Base-by-base conservation (phyloP, 257 asterid species). In the Nicotiana otophora region DNA sequence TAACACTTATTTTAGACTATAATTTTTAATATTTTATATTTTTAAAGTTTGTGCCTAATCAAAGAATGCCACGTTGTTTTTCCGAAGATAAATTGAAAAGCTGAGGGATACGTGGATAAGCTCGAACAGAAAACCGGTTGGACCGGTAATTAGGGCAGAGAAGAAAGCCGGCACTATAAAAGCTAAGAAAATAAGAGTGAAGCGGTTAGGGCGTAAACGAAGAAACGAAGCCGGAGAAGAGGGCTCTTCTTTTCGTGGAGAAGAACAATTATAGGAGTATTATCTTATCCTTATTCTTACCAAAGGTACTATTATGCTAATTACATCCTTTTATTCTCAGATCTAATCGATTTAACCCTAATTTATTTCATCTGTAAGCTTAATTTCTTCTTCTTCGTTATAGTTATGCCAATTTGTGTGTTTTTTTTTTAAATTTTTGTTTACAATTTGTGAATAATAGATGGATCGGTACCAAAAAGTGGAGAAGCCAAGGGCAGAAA, bases 401-500 rank as follows among this genome's bases (percentile, higher is more conserved):
- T 58, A 58, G 0, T 1, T 10, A 23, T 23, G 3, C 0, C 5
- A 39, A 10, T 68, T 69, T n/a, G 39, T 67, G 1, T 62, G 1
- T 62, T 23, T 33, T 19, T 10, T 0, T 0, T n/a, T 10, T 16
- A 23, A 26, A 28, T 2, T n/a, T 48, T 12, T 26, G 11, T 65
- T 65, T 14, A n/a, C 30, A 54, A n/a, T 80, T 42, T 48, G 31
- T 80, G 57, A 80, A 34, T 62, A 48, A 5, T 66, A 81, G 83
- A 92, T 92, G 96, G 96, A 92, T 92, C 92, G 96, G 81, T 92
- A 92, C 92, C 91, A 88, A 78, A 89, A 85, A 89, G 94, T 92
- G 60, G 96, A 90, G 91, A 92, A 92, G 86, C 93, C 94, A 20
- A 92, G 84, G 89, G 86, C 61, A 10, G 96, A 89, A 64, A 87